Evolutionary conservation across 768 basidiomycete genomes (phyloP).

Genomic region (Gloeopeniophorella convolvens): DNA sequence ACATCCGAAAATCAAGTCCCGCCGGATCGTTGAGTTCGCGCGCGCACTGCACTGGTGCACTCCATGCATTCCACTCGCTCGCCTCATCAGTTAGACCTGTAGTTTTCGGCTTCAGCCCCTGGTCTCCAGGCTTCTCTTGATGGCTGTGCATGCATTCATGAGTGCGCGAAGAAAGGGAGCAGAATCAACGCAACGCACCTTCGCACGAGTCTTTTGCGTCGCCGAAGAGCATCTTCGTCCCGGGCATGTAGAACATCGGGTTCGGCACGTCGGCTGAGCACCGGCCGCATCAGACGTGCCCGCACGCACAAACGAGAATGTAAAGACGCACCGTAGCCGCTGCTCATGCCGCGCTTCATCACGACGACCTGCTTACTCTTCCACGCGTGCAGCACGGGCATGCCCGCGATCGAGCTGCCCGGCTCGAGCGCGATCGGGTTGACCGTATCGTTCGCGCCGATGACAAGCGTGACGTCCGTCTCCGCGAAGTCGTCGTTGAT

Average conservation of each 20-base stretch:
- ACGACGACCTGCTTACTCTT: slow-evolving; percentile 90
- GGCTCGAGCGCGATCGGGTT: slow-evolving; percentile 86
- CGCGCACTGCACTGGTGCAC: not conserved
- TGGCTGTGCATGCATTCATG: slow-evolving; percentile 21
- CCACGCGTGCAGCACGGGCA: slow-evolving; percentile 91
- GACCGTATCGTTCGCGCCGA: slow-evolving; percentile 89
- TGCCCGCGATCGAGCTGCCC: slow-evolving; percentile 83
- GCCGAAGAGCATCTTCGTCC: slow-evolving; percentile 87
- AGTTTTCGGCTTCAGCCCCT: slow-evolving; percentile 17
- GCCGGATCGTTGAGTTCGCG: not conserved
- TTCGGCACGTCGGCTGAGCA: slow-evolving; percentile 79
- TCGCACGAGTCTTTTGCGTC: slow-evolving; percentile 90
- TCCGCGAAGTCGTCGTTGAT: slow-evolving; percentile 89
- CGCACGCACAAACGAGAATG: not conserved
- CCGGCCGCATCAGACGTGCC: not conserved
- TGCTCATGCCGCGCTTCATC: slow-evolving; percentile 88
- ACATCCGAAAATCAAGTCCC: not conserved
- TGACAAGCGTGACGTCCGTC: slow-evolving; percentile 86
- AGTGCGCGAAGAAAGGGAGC: not conserved
- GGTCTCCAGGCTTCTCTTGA: slow-evolving; percentile 30
- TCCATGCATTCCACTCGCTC: no score
- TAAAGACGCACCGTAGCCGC: slow-evolving; percentile 63
- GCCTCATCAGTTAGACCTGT: no score
- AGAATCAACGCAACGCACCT: slow-evolving; percentile 34
- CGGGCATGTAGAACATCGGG: slow-evolving; percentile 90